Evolutionary conservation across 805 yeast species (phyloP), one percentile per base, ranked within the genome.

Genomic region (Maudiozyma saulgeensis): DNA sequence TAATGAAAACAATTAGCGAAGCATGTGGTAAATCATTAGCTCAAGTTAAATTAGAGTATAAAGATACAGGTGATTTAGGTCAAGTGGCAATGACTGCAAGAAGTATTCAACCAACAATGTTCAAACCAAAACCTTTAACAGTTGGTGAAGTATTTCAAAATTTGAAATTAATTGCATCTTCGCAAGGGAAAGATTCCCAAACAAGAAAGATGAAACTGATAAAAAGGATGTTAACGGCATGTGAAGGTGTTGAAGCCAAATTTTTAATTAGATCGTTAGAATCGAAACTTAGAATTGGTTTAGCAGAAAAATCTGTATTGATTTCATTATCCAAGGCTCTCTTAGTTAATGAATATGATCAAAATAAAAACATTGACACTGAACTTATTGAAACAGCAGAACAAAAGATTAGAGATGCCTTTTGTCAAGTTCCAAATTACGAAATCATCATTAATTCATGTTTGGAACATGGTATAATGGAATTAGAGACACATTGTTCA

Each of bases 221-320:
- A 58, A 89, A 86, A 62, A 78, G 80, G 61, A 75, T 91, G 83
- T 71, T 93, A 45, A 84, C 96, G 0, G 85, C 95, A 0, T 87
- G 96, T 61, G 80, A 82, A 53, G 86, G 87, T 7, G 73, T 78
- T 40, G 99, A 93, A 66, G 96, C 98, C 13, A 93, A 91, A 63
- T 93, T 81, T 60, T 72, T 93, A 53, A 85, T 93, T 53, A 76
- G 99, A 56, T 86, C 96, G 6, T 68, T 93, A 49, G 98, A 93
- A 63, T 96, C 98, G 1, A 93, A 91, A 57, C 70, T 93, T 53
- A 76, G 99, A 56, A 93, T 93, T 51, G 96, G 96, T 3, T 75
- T 91, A 55, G 98, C 97, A 0, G 98, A 91, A 57, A 91, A 91
- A 62, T 84, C 96, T 0, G 96, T 93, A 0, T 71, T 91, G 43